phyloP scores from a whole-genome alignment of 768 basidiomycete species.

The Pilatotrama ljubarskyi region DNA sequence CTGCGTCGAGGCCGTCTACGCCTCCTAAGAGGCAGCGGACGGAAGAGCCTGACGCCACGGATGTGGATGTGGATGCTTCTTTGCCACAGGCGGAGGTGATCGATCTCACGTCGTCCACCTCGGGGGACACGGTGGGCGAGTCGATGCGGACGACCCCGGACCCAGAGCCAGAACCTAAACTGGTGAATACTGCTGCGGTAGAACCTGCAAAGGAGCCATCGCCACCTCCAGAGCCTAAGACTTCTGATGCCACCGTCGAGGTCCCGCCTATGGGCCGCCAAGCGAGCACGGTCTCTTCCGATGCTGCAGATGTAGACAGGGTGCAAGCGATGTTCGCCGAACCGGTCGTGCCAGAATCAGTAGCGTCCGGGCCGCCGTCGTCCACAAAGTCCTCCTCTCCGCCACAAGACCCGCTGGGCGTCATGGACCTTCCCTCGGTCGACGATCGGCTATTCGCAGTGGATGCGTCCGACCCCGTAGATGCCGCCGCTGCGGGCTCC shows the following conservation, averaged over 20 bases:
- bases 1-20: neutral
- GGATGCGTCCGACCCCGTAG: neutral
- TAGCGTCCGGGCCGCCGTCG: slow-evolving; percentile 4
- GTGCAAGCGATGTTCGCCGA: slow-evolving; percentile 3
- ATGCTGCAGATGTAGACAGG: neutral
- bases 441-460: neutral
- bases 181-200: neutral
- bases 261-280: neutral
- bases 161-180: neutral
- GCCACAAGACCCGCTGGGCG: neutral
- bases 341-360: neutral
- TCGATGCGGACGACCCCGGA: neutral
- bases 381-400: slow-evolving; percentile 6
- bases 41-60: neutral
- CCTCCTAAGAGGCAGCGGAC: slow-evolving; percentile 11
- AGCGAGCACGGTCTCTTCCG: slow-evolving; percentile 1
- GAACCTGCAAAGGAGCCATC: neutral
- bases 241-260: neutral
- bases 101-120: neutral
- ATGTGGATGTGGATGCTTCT: neutral
- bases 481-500: neutral
- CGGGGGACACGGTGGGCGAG: neutral
- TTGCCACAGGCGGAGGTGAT: slow-evolving; percentile 1
- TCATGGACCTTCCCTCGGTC: slow-evolving; percentile 1
- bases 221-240: neutral